Conservation (phyloP, 2,329 filamentous ascomycete species). For the Xylaria digitata region DNA sequence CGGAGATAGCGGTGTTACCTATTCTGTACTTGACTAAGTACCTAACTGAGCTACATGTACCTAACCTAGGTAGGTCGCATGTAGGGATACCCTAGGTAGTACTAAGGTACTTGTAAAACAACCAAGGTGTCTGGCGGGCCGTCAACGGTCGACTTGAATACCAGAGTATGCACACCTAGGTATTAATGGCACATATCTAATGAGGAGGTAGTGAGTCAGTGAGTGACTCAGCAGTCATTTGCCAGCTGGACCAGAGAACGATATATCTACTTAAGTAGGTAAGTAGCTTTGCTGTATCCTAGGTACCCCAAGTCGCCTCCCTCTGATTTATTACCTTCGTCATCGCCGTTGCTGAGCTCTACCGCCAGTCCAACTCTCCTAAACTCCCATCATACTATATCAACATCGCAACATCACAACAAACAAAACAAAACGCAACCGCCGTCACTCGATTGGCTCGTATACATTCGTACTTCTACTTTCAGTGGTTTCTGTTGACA, state of each 20-base stretch:
- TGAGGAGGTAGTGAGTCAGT: neutral
- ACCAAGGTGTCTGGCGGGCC: slow-evolving; percentile 3
- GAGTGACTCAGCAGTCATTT: neutral
- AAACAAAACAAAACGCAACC: slow-evolving; percentile 13
- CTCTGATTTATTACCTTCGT: slow-evolving; percentile 29
- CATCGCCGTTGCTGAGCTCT: slow-evolving; percentile 16
- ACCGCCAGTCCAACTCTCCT: slow-evolving; percentile 13
- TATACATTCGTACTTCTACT: neutral
- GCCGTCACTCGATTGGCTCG: neutral
- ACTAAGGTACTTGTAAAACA: too few species aligned
- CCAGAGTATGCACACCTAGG: too few species aligned
- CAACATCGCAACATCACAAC: neutral
- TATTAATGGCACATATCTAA: too few species aligned
- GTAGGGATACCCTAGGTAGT: too few species aligned
- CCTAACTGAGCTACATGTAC: too few species aligned
- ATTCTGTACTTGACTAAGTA: neutral
- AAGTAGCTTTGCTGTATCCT: too few species aligned
- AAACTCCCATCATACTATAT: slow-evolving; percentile 23
- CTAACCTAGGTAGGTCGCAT: too few species aligned
- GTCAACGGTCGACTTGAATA: neutral
- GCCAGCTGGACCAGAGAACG: too few species aligned
- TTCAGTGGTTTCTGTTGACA: slow-evolving; percentile 1
- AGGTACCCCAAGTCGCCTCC: neutral
- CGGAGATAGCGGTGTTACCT: slow-evolving; percentile 23
- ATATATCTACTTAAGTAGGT: too few species aligned